A percentile compares a stretch with the other conserved stretches of the same genome.
These are phyloP conservation scores for Albatrellus ellisii DNA, from an alignment of 768 basidiomycete genomes.

Conservation along the genomic window DNA sequence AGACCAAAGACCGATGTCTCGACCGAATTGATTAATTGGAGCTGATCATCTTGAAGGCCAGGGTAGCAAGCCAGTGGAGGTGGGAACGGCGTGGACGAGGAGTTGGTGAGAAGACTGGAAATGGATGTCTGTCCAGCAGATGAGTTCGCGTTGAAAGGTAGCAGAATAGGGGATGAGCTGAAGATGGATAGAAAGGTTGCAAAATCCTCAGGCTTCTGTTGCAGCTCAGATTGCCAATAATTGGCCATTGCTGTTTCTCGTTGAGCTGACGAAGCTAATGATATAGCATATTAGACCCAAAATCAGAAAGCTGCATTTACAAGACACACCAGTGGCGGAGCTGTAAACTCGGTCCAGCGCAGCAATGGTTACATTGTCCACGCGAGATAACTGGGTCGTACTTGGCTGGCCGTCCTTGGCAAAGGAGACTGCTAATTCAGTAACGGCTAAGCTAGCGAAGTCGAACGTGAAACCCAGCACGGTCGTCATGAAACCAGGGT, in stretches of 20 bases:
- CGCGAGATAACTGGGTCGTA: conserved; percentile 29
- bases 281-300: background rate
- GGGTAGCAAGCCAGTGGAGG: conserved; percentile 52
- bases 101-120: conserved; percentile 27
- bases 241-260: conserved; percentile 30
- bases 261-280: conserved; percentile 48
- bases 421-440: conserved; percentile 32
- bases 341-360: conserved; percentile 47
- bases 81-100: conserved; percentile 34
- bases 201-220: conserved; percentile 30
- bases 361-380: conserved; percentile 24
- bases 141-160: conserved; percentile 47
- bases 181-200: conserved; percentile 33
- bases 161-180: conserved; percentile 31
- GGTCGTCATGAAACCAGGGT: conserved; percentile 26
- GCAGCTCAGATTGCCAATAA: conserved; percentile 43
- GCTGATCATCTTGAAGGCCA: conserved; percentile 26
- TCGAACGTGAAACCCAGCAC: conserved; percentile 43
- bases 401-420: conserved; percentile 31
- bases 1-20: conserved; percentile 43
- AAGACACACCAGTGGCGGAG: conserved; percentile 40
- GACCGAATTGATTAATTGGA: conserved; percentile 30
- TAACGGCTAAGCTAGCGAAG: conserved; percentile 42
- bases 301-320: background rate
- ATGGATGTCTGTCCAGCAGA: conserved; percentile 19